phyloP scores from a whole-genome alignment of 257 asterid genomes.

The Solanum pinnatisectum region DNA sequence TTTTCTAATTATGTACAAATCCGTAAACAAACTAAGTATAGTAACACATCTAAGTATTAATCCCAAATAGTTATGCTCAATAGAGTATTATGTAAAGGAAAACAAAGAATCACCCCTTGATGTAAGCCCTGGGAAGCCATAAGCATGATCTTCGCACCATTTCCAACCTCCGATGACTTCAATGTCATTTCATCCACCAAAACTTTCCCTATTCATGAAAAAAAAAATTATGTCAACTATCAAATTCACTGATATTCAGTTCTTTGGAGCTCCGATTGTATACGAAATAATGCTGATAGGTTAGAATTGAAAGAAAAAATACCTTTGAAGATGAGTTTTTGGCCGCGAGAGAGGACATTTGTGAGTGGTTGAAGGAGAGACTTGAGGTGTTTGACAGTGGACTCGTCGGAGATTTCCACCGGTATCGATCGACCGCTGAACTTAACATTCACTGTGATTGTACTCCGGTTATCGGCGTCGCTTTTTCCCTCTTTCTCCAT shows the following conservation, averaged over 20 bases:
- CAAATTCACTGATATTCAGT: not conserved
- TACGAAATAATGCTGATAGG: not conserved
- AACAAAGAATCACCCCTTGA: slow-evolving; percentile 61
- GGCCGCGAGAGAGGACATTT: slow-evolving; percentile 91
- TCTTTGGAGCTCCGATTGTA: not conserved
- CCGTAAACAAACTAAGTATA: not conserved
- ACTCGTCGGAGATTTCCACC: slow-evolving; percentile 34
- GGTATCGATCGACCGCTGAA: slow-evolving; percentile 65
- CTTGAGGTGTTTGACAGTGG: slow-evolving; percentile 63
- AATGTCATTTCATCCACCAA: slow-evolving; percentile 48
- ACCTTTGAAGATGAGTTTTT: slow-evolving; percentile 88
- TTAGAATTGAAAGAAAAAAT: not conserved
- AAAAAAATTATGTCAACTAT: not conserved
- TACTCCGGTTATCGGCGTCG: not conserved
- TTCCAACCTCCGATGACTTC: slow-evolving; percentile 38
- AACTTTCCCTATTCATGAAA: slow-evolving; percentile 40
- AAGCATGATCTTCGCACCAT: slow-evolving; percentile 83
- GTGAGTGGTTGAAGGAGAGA: slow-evolving; percentile 60
- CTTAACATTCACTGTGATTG: slow-evolving; percentile 37
- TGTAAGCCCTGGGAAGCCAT: slow-evolving; percentile 86
- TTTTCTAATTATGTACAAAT: not conserved
- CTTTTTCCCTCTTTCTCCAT: slow-evolving; percentile 6
- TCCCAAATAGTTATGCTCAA: not conserved
- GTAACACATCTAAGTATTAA: not conserved
- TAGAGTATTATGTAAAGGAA: not conserved